Evolutionary conservation across 306 rosid species (phyloP).

Genomic region (Albizia julibrissin): DNA sequence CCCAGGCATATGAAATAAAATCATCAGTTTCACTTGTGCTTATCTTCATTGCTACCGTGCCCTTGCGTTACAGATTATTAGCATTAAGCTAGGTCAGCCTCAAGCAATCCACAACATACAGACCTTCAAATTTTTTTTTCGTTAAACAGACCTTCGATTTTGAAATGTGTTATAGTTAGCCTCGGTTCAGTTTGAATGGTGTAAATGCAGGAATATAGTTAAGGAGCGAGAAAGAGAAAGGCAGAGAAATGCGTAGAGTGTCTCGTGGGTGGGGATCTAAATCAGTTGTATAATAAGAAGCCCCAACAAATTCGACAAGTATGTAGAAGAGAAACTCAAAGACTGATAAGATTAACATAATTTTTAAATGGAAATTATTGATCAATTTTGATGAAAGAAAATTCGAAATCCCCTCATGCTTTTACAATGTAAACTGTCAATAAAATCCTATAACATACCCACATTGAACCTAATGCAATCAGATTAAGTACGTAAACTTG

Average conservation of each 20-base stretch:
- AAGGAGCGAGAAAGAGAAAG: not conserved
- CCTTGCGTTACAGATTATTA: not conserved
- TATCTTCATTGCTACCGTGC: not conserved
- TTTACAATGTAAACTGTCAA: not conserved
- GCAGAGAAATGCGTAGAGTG: not conserved
- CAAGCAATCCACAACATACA: not conserved
- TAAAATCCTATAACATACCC: not conserved
- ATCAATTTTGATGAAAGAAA: constrained; percentile 1
- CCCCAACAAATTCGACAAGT: not conserved
- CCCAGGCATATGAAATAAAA: constrained; percentile 25
- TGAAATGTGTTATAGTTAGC: not conserved
- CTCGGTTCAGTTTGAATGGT: not conserved
- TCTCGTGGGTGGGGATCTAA: not conserved
- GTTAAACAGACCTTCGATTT: not conserved
- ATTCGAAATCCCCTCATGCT: not conserved
- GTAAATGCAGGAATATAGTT: not conserved
- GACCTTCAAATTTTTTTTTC: not conserved
- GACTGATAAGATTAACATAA: constrained; percentile 1
- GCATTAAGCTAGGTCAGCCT: not conserved
- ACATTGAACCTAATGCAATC: not conserved
- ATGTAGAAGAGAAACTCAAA: not conserved
- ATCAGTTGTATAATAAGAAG: not conserved
- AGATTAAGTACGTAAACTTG: not conserved
- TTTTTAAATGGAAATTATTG: not conserved
- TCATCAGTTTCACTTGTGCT: constrained; percentile 9